Evolutionary conservation across 2,329 filamentous ascomycete species (phyloP), one percentile per base, ranked within the genome.

Genomic region (Chaetomium sp.): DNA sequence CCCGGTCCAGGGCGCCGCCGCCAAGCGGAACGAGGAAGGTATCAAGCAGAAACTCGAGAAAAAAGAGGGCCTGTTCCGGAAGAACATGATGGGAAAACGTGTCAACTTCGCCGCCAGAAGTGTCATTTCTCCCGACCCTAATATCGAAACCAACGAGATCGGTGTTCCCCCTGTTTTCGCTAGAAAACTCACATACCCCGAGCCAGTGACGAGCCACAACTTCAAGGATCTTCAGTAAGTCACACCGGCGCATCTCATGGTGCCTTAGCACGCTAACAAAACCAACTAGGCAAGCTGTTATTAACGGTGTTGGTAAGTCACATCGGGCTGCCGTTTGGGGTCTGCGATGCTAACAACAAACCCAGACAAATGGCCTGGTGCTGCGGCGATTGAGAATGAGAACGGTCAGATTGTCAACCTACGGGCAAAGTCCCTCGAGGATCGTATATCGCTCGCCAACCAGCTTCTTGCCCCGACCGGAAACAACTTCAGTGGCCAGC

Each of bases 31-130:
- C 60, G 91, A 96, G 67, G 93, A 97, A 68, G 95, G 96, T 71
- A 96, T 99, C 79, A 99, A 99, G 79, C 95, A 99, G 75, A 90
- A 93, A 74, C 84, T 99, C 31, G 95, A 99, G 79, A 99, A 99
- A 83, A 99, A 99, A 79, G 96, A 99, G 75, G 95, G 95, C 69
- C 83, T 99, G 33, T 99, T 99, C 82, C 86, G 95, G 72, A 98
- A 97, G 82, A 97, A 99, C 78, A 98, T 99, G 95, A 99, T 99
- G 95, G 95, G 95, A 67, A 99, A 99, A 83, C 93, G 95, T 82
- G 95, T 99, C 79, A 98, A 99, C 77, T 98, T 95, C 76, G 95
- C 95, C 57, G 95, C 95, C 45, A 90, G 95, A 76, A 96, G 91
- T 84, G 95, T 99, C 76, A 99, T 99, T 72, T 98, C 94, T 10